phyloP scores from a whole-genome alignment of 2,329 filamentous ascomycete genomes.

The Aspergillus brasiliensis region DNA sequence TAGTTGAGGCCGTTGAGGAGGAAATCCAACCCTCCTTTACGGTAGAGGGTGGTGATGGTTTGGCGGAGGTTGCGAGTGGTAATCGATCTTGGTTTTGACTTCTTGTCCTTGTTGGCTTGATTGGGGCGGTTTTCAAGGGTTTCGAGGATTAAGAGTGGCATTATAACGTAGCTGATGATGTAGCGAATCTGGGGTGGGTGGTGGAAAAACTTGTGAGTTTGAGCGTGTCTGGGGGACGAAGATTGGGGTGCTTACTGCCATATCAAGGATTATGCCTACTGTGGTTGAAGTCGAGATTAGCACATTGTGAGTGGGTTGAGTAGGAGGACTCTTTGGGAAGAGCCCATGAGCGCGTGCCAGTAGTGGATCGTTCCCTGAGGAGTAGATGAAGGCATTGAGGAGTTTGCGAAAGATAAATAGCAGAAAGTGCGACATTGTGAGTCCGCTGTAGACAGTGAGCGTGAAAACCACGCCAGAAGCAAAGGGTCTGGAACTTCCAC shows the following conservation, averaged over 20 bases:
- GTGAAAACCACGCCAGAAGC: too few relatives aligned
- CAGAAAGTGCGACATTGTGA: background rate
- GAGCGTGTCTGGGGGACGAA: background rate
- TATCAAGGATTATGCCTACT: background rate
- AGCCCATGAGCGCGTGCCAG: constrained; percentile 3
- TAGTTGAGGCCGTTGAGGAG: constrained; percentile 2
- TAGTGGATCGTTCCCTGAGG: constrained; percentile 4
- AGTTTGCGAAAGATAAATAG: background rate
- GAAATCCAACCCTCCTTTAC: background rate
- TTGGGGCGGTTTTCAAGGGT: background rate
- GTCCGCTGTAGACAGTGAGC: too few relatives aligned
- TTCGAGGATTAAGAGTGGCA: constrained; percentile 10
- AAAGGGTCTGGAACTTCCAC: too few relatives aligned
- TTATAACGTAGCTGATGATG: background rate
- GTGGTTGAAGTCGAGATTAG: background rate
- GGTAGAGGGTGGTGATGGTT: background rate
- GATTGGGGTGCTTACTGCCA: background rate
- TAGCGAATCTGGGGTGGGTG: background rate
- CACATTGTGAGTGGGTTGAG: background rate
- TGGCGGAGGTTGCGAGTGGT: background rate
- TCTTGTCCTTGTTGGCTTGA: background rate
- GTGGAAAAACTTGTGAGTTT: too few relatives aligned
- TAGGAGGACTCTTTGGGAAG: background rate
- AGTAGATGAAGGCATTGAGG: constrained; percentile 8
- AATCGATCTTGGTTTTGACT: background rate